phyloP scores from a whole-genome alignment of 2,329 filamentous ascomycete species.

The Pseudogymnoascus sp. region DNA sequence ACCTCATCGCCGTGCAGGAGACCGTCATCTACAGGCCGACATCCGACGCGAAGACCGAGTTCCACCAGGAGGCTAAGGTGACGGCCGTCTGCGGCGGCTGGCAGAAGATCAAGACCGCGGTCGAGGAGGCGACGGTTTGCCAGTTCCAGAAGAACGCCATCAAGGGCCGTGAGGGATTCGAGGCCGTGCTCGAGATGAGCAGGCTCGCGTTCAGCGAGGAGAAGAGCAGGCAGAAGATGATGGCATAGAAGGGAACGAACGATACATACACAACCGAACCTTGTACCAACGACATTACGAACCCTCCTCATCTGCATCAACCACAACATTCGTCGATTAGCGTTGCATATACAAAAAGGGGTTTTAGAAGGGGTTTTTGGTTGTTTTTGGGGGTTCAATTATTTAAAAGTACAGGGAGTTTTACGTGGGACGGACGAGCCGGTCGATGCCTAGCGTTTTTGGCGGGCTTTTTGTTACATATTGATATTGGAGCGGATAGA shows the following conservation, averaged over 20 bases:
- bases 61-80: constrained; percentile 84
- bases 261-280: background rate
- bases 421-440: background rate
- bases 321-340: constrained; percentile 6
- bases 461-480: background rate
- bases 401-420: background rate
- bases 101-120: constrained; percentile 93
- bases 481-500: constrained; percentile 2
- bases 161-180: constrained; percentile 89
- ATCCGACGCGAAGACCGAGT: constrained; percentile 57
- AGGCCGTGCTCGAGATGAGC: constrained; percentile 89
- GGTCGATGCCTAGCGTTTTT: background rate
- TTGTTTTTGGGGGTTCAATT: background rate
- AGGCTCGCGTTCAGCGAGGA: constrained; percentile 87
- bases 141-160: constrained; percentile 86
- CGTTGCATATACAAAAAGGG: constrained; percentile 2
- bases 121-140: constrained; percentile 85
- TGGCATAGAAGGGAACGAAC: background rate
- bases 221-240: constrained; percentile 48
- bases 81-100: constrained; percentile 92
- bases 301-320: background rate
- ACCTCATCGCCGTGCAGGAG: constrained; percentile 85
- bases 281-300: constrained; percentile 6
- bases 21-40: constrained; percentile 76
- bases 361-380: background rate